phyloP scores from a whole-genome alignment of 148 eudicot species.

The Salicornia ramosissima region DNA sequence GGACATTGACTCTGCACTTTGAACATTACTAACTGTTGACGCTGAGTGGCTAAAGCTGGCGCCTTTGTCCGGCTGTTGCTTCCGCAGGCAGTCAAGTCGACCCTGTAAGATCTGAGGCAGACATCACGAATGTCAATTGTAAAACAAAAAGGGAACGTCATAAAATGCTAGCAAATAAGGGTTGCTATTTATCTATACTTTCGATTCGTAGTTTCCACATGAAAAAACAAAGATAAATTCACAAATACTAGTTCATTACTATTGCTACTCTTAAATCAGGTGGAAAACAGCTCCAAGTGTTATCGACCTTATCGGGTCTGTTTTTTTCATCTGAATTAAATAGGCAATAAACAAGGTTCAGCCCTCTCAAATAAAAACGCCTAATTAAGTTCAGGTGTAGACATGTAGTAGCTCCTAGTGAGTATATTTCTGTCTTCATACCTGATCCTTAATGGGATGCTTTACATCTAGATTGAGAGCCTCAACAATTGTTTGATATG shows the following conservation, averaged over 20 bases:
- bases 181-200: too few species aligned
- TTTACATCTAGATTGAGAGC: background rate
- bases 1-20: constrained; percentile 36
- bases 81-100: constrained; percentile 46
- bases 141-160: background rate
- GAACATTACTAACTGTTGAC: constrained; percentile 37
- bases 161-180: background rate
- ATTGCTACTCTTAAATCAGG: too few species aligned
- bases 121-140: constrained; percentile 8
- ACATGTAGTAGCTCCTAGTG: too few species aligned
- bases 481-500: background rate
- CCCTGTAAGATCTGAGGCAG: constrained; percentile 46
- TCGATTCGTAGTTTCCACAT: too few species aligned
- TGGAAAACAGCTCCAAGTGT: too few species aligned
- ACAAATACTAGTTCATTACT: too few species aligned
- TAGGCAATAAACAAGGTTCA: too few species aligned
- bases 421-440: background rate
- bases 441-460: background rate
- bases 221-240: too few species aligned
- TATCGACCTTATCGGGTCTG: too few species aligned
- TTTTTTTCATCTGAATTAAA: too few species aligned
- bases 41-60: constrained; percentile 27
- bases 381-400: too few species aligned
- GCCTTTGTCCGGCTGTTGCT: constrained; percentile 35
- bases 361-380: too few species aligned